Evolutionary conservation across 192 early-diverging fungal species (phyloP).

Genomic region (Chytriomyces hyalinus): DNA sequence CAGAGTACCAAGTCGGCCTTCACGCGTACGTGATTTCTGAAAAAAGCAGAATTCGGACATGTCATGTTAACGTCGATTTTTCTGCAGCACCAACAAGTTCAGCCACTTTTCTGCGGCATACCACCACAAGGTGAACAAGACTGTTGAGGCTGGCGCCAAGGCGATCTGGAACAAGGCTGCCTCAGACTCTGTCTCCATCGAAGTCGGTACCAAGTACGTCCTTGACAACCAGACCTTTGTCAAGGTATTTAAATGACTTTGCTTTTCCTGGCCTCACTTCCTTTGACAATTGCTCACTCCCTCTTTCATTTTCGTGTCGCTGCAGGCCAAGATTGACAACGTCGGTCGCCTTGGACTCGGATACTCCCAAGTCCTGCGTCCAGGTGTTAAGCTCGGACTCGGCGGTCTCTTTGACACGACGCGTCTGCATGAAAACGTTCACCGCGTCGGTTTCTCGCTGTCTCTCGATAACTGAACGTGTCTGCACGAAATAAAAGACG

Average conservation of each 20-base stretch:
- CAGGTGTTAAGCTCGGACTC: conserved; percentile 91
- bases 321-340: conserved; percentile 64
- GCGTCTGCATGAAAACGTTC: conserved; percentile 89
- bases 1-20: conserved; percentile 87
- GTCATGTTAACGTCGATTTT: not conserved
- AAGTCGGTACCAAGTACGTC: conserved; percentile 93
- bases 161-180: conserved; percentile 86
- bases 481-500: not conserved
- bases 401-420: conserved; percentile 92
- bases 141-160: conserved; percentile 94
- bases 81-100: conserved; percentile 79
- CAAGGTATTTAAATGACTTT: conserved; percentile 52
- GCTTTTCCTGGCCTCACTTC: conserved; percentile 32
- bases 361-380: conserved; percentile 91
- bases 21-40: conserved; percentile 65
- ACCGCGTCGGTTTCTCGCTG: conserved; percentile 91
- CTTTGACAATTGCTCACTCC: not conserved
- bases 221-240: conserved; percentile 87
- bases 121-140: conserved; percentile 92
- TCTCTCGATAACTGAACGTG: conserved; percentile 72
- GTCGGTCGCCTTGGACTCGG: conserved; percentile 87
- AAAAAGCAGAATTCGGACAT: not conserved
- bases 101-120: conserved; percentile 89
- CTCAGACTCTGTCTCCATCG: conserved; percentile 74
- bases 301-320: not conserved